phyloP scores from a whole-genome alignment of 31 red algal species.

The Pterothamnion heteromorphum region DNA sequence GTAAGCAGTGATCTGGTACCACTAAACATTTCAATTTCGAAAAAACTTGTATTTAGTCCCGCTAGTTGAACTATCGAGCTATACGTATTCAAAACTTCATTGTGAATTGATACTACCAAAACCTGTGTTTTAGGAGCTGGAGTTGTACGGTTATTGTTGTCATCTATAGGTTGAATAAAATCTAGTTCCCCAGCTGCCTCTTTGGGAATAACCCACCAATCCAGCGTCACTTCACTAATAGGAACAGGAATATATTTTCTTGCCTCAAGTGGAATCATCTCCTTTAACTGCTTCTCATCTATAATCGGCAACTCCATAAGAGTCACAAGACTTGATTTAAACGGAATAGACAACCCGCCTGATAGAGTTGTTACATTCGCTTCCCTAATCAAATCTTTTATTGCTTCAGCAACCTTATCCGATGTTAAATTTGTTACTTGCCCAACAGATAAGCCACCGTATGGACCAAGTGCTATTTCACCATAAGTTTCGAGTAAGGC shows the following conservation, averaged over 20 bases:
- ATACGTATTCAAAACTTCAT: not conserved
- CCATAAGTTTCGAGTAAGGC: not conserved
- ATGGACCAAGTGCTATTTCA: conserved; percentile 2
- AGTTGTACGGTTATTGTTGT: too few relatives aligned
- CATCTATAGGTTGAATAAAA: not conserved
- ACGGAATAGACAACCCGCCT: not conserved
- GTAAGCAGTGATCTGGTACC: not conserved
- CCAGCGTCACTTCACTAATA: not conserved
- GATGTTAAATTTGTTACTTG: not conserved
- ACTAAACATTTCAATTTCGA: not conserved
- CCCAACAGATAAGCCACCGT: not conserved
- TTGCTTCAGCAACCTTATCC: not conserved
- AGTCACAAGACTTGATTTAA: not conserved
- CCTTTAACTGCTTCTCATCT: not conserved
- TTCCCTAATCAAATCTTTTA: not conserved
- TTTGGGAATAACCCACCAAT: conserved; percentile 4
- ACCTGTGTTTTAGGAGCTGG: not conserved
- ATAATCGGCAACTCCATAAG: not conserved
- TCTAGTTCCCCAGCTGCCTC: not conserved
- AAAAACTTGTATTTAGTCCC: not conserved
- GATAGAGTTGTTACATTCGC: not conserved
- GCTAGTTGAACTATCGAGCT: not conserved
- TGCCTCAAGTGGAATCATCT: conserved; percentile 3
- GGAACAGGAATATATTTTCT: not conserved
- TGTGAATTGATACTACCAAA: conserved; percentile 6